Conservation (phyloP, 306 rosid genomes). For the Ziziphus jujuba region DNA sequence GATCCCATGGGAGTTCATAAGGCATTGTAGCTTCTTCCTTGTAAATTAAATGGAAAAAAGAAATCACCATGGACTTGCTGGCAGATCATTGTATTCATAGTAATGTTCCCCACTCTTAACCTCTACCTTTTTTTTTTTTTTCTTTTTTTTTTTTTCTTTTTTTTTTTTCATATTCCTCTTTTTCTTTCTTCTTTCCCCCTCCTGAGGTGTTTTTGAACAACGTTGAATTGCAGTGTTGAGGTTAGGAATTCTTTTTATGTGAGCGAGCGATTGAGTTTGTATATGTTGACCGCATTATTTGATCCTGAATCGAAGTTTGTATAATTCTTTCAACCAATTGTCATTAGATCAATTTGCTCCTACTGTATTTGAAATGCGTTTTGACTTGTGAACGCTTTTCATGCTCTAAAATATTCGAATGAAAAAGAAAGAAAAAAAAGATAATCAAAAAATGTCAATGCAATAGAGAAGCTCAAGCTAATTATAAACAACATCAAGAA, state of each 20-base stretch:
- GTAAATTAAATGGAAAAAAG: constrained; percentile 38
- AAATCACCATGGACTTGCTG: constrained; percentile 18
- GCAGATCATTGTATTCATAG: constrained; percentile 26
- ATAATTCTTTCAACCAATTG: constrained; percentile 32
- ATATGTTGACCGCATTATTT: constrained; percentile 48
- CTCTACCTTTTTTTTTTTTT: constrained; percentile 14
- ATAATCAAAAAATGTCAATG: too few species aligned
- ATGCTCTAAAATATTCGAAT: too few species aligned
- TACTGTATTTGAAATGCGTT: background rate
- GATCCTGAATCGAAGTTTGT: constrained; percentile 28
- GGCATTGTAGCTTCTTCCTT: constrained; percentile 26
- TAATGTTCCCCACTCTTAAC: background rate
- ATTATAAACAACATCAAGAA: too few species aligned
- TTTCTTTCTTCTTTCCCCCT: background rate
- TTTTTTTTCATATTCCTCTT: background rate
- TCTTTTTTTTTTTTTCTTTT: constrained; percentile 13
- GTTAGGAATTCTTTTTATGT: constrained; percentile 21
- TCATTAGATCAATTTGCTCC: too few species aligned
- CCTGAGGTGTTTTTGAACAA: constrained; percentile 22
- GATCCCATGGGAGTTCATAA: constrained; percentile 90
- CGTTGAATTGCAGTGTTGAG: constrained; percentile 27
- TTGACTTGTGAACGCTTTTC: background rate
- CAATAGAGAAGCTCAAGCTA: too few species aligned
- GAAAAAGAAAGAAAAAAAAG: too few species aligned
- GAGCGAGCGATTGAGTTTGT: constrained; percentile 36